Evolutionary conservation across 2,329 filamentous ascomycete genomes (phyloP).

Genomic region (Bipolaris oryzae): DNA sequence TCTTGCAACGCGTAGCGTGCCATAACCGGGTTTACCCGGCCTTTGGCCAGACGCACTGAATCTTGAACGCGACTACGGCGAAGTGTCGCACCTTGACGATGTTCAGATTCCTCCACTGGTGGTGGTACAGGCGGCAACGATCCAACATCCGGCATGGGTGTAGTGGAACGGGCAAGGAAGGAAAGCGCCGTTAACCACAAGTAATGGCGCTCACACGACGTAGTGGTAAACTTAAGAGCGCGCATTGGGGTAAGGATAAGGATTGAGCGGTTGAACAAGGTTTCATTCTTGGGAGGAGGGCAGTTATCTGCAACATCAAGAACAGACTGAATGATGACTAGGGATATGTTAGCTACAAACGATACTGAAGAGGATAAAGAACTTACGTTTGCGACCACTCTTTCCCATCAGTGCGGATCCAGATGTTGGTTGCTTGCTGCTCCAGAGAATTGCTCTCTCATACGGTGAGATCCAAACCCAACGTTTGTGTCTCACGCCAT

Average conservation of each 20-base stretch:
- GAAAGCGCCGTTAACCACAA: slow-evolving; percentile 93
- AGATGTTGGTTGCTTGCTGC: slow-evolving; percentile 91
- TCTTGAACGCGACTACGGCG: slow-evolving; percentile 74
- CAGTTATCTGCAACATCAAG: slow-evolving; percentile 97
- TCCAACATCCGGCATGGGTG: slow-evolving; percentile 77
- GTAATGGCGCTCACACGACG: slow-evolving; percentile 83
- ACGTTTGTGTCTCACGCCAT: slow-evolving; percentile 80
- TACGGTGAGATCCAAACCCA: slow-evolving; percentile 99
- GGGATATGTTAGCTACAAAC: slow-evolving; percentile 20
- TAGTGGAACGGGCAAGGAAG: slow-evolving; percentile 88
- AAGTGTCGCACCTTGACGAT: slow-evolving; percentile 46
- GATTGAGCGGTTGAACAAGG: slow-evolving; percentile 89
- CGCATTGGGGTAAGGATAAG: slow-evolving; percentile 91
- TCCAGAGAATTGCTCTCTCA: slow-evolving; percentile 96
- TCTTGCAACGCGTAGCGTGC: slow-evolving; percentile 43
- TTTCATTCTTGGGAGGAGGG: slow-evolving; percentile 73
- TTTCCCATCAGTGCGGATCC: slow-evolving; percentile 91
- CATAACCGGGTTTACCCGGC: slow-evolving; percentile 54
- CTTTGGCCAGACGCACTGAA: slow-evolving; percentile 87
- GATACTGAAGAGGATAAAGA: neutral
- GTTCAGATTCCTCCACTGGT: slow-evolving; percentile 46
- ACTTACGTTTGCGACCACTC: slow-evolving; percentile 90
- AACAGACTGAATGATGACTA: slow-evolving; percentile 93
- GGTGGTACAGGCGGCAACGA: slow-evolving; percentile 50
- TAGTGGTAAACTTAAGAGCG: slow-evolving; percentile 92